Evolutionary conservation across 2,329 filamentous ascomycete species (phyloP), one percentile per base, ranked within the genome.

Genomic region (Ciborinia camelliae): DNA sequence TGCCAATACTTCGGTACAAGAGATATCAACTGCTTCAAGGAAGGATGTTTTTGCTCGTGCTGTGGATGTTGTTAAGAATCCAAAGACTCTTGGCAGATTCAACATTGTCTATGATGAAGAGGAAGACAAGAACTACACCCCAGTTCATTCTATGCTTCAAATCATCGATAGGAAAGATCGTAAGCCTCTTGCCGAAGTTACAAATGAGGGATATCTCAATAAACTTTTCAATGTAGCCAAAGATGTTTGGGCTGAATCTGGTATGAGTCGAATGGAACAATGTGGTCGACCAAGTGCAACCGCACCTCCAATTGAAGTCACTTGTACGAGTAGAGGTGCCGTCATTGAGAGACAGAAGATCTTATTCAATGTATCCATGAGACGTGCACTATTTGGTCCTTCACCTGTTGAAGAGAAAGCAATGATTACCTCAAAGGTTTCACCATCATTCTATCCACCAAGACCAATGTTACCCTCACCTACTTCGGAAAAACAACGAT

Each of bases 231-330:
- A 92, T 73, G 86, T 99, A 12, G 87, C 91, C 0, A 82, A 82
- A 45, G 76, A 81, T 62, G 79, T 82, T 0, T 94, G 90, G 74
- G 79, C 84, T 48, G 82, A 87, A 58, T 87, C 89, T 26, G 91
- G 93, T 0, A 84, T 97, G 37, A 81, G 86, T 60, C 83, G 89
- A 23, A 86, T 97, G 39, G 95, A 99, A 76, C 87, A 91, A 67
- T 92, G 91, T 66, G 90, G 87, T 54, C 82, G 89, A 67, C 90
- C 91, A n/a, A 83, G 84, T 18, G 92, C 90, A 3, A 87, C 90
- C 2, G 94, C 95, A 5, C 93, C 94, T 8, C 95, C 95, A 0
- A 88, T 98, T 66, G 87, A 93, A 68, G 82, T 98, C 6, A 84
- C 86, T 51, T 94, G 89, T 75, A 87, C 88, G 55, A 90, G 88